Base-by-base conservation (phyloP, 1,284 basidiomycete genomes). In the Heterobasidion irregulare region DNA sequence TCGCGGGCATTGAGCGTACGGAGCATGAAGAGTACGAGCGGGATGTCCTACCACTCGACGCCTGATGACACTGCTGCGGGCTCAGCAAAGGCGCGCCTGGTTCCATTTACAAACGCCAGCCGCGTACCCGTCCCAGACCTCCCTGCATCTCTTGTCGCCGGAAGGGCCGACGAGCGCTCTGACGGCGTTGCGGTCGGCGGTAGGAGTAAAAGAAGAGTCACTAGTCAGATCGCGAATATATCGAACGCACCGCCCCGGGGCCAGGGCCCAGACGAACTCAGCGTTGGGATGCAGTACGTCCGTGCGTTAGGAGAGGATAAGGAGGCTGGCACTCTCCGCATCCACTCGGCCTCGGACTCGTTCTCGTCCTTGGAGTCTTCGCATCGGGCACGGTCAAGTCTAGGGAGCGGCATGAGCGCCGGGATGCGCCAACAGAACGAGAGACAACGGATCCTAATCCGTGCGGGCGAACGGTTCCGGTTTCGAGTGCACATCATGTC, bases 51-150 rank as follows among this genome's bases (percentile, higher is more conserved):
- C 35, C 64, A 67, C 51, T 69, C 68, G 16, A 66, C 62, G 38
- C 61, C 65, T 1, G 69, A 69, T 34, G 58, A 53, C 32, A 59
- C 61, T 36, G 45, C 36, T 6, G 56, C 63, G 44, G 50, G 50
- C 2, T 32, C 52, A 36, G 62, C 71, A 16, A 75, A 78, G 15
- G 82, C 86, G 44, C 77, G 84, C 33, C 67, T 91, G n/a, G 86
- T 89, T 34, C 84, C 83, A 44, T 89, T 91, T 64, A 87, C 82
- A 6, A 80, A 79, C 60, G 80, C 83, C 26, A 75, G 77, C 34
- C 79, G 82, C n/a, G 84, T 87, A 19, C 84, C 84, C 36, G 72
- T 79, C 3, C 82, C 84, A 43, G 75, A 70, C 53, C 57, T 70
- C 59, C 57, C 73, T 52, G 67, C 69, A 49, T 66, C 66, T 61